phyloP scores from a whole-genome alignment of 2,329 filamentous ascomycete genomes.

The Neoscytalidium dimidiatum region DNA sequence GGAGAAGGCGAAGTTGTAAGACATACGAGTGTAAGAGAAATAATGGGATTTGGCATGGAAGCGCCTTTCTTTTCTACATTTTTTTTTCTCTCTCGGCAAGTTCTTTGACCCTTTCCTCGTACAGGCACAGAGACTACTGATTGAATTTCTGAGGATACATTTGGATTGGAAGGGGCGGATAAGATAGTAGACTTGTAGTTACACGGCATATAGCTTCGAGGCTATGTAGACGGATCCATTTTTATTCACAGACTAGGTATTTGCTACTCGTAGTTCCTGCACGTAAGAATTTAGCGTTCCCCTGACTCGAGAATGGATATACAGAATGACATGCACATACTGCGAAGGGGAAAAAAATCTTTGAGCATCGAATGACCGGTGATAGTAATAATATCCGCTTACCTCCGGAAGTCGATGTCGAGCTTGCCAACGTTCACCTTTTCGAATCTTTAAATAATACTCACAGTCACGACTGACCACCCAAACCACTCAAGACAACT shows the following conservation, averaged over 20 bases:
- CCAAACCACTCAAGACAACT: neutral
- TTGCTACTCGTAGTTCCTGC: neutral
- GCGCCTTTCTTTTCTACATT: neutral
- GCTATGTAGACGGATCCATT: neutral
- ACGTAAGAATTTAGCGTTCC: neutral
- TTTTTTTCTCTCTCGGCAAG: neutral
- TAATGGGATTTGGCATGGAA: neutral
- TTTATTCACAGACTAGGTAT: neutral
- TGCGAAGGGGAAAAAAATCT: neutral
- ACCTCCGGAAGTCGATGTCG: neutral
- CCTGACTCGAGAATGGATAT: neutral
- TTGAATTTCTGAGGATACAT: neutral
- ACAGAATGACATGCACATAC: neutral
- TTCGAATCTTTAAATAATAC: too few species aligned
- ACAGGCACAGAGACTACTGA: neutral
- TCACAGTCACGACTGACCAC: too few species aligned
- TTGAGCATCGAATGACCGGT: neutral
- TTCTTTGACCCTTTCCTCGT: neutral
- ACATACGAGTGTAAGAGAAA: neutral
- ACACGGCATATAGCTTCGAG: neutral
- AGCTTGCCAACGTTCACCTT: too few species aligned
- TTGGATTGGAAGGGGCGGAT: neutral
- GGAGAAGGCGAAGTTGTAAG: conserved; percentile 38
- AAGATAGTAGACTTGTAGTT: neutral
- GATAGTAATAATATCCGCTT: neutral